Conservation (phyloP, 805 yeast genomes). For the Grigorovia yakushimaensis region DNA sequence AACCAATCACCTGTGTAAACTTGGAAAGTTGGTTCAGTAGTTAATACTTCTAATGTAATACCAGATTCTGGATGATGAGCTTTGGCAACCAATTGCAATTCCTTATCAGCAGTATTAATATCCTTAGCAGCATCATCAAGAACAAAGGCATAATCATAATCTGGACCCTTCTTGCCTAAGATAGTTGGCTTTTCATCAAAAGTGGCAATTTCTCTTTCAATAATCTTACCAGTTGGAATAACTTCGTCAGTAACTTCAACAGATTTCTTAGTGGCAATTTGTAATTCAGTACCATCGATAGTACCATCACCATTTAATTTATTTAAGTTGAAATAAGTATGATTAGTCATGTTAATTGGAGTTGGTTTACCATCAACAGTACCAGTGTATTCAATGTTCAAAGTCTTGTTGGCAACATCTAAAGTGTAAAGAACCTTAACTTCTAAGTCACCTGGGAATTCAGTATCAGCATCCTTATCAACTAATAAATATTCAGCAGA, state of each 20-base stretch:
- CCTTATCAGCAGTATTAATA: constrained; percentile 29
- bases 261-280: constrained; percentile 31
- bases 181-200: constrained; percentile 19
- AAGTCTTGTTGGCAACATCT: constrained; percentile 24
- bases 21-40: constrained; percentile 62
- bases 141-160: constrained; percentile 41
- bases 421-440: constrained; percentile 39
- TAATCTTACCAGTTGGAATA: constrained; percentile 40
- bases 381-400: constrained; percentile 40
- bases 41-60: constrained; percentile 33
- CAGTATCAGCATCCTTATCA: constrained; percentile 41
- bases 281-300: constrained; percentile 32
- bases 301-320: constrained; percentile 21
- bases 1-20: constrained; percentile 52
- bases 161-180: constrained; percentile 26
- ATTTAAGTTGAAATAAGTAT: constrained; percentile 48
- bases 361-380: constrained; percentile 32
- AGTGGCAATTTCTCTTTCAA: constrained; percentile 17
- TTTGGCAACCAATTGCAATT: constrained; percentile 32
- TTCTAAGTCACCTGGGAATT: constrained; percentile 51
- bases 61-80: constrained; percentile 38
- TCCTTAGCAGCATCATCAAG: constrained; percentile 23
- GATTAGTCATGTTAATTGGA: constrained; percentile 50
- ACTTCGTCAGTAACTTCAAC: constrained; percentile 35
- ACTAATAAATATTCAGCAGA: constrained; percentile 32